Conservation (phyloP, 2,329 filamentous ascomycete species). For the Nectriaceae sp. region DNA sequence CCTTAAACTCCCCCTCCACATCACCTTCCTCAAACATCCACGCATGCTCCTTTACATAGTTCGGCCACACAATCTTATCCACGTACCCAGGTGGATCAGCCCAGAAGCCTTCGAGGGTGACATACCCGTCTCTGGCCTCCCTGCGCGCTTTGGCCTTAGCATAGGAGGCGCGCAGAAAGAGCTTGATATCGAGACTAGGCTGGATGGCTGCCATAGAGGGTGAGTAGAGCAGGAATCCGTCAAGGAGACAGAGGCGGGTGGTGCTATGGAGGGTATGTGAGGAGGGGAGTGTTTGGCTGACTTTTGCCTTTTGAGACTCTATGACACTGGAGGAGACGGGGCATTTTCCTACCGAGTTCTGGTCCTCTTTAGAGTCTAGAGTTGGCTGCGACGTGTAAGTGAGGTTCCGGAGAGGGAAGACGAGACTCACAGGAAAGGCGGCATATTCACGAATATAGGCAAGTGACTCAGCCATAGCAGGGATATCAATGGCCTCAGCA, state of each 20-base stretch:
- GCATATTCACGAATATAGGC: conserved; percentile 70
- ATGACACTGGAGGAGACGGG: conserved; percentile 54
- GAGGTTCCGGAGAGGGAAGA: background rate
- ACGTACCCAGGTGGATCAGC: conserved; percentile 92
- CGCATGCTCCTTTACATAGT: conserved; percentile 79
- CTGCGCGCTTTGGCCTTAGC: conserved; percentile 64
- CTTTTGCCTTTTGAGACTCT: conserved; percentile 46
- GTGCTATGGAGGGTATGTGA: conserved; percentile 38
- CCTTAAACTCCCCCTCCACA: conserved; percentile 60
- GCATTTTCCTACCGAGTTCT: conserved; percentile 60
- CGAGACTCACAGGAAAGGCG: conserved; percentile 56
- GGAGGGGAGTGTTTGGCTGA: conserved; percentile 48
- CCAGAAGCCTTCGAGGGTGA: conserved; percentile 90
- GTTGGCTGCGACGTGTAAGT: conserved; percentile 23
- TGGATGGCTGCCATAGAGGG: conserved; percentile 56
- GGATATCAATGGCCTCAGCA: conserved; percentile 72
- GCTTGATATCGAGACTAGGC: conserved; percentile 67
- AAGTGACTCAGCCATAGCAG: conserved; percentile 67
- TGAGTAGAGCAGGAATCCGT: conserved; percentile 86
- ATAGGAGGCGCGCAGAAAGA: conserved; percentile 76
- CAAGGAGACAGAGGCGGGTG: conserved; percentile 68
- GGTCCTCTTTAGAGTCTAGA: conserved; percentile 52
- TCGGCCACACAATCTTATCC: conserved; percentile 93
- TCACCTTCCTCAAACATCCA: conserved; percentile 76
- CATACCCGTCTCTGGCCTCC: conserved; percentile 72